Evolutionary conservation across 2,329 filamentous ascomycete species (phyloP), one percentile per base, ranked within the genome.

Genomic region (Pseudomassariella vexata): DNA sequence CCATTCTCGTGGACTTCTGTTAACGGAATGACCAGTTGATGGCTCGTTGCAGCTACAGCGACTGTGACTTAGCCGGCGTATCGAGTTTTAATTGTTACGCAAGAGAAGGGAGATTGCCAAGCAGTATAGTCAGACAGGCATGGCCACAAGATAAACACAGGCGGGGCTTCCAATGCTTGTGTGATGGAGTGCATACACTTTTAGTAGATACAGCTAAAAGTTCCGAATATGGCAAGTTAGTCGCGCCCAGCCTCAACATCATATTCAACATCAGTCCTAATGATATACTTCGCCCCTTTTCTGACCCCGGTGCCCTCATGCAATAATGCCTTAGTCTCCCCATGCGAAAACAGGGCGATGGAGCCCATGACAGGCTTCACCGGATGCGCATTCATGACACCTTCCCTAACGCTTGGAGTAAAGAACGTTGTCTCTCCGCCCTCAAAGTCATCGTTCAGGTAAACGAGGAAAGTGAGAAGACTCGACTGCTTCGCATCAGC

Each of bases 341-440:
- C 81, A 35, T 85, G 81, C 0, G 81, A 79, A 40, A 85, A 85
- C 3, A 85, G 63, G 0, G 78, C 79, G 0, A 82, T 75, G 27
- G 68, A 71, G 5, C 81, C 81, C 71, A 82, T 81, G 8, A 83
- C 71, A 0, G 81, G 81, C 34, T 73, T 71, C 1, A 85, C 71
- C 0, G 78, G 76, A 43, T 84, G 83, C 1, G 80, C 80, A 43
- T 85, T 83, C 42, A 85, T 66, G 1, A 67, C 68, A 1, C 80
- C 80, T 40, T 85, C 80, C 12, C 67, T 63, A 0, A 70, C 63
- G 5, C 72, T 77, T 0, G 81, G 81, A 5, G 83, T 54, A 52
- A 85, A 85, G 47, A 82, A 85, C 0, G 78, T 83, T 0, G 80
- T 85, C 52, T 85, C 79, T 16, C 80, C 80, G 8, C 76, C 79